Evolutionary conservation across 805 yeast genomes (phyloP).

Genomic region (Myxozyma mucilagina): DNA sequence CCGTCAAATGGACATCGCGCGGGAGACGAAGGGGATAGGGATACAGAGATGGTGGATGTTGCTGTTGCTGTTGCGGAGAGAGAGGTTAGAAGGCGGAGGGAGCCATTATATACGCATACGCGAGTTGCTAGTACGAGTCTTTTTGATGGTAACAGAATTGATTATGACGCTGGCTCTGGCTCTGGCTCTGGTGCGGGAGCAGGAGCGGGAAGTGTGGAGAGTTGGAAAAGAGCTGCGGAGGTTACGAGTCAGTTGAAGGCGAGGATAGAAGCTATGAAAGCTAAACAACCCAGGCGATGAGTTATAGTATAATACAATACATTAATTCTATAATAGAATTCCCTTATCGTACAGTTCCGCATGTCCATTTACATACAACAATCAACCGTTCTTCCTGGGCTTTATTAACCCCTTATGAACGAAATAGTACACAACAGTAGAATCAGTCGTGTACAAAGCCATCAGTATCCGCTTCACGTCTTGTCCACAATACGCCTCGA

Average conservation of each 20-base stretch:
- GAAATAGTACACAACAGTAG: slow-evolving; percentile 48
- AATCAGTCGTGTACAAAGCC: slow-evolving; percentile 47
- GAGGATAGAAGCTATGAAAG: slow-evolving; percentile 82
- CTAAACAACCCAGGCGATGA: slow-evolving; percentile 17
- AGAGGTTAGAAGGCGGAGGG: slow-evolving; percentile 4
- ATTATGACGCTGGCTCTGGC: slow-evolving; percentile 1
- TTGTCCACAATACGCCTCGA: slow-evolving; percentile 21
- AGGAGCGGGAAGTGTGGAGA: slow-evolving; percentile 41
- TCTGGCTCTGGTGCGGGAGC: too few relatives aligned
- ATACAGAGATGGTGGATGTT: too few relatives aligned
- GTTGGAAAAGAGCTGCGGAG: slow-evolving; percentile 88
- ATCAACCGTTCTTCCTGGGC: slow-evolving; percentile 42
- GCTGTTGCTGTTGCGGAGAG: neutral
- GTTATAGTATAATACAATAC: neutral
- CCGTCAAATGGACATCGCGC: neutral
- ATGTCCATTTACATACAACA: too few relatives aligned
- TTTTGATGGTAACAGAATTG: neutral
- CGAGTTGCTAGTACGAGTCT: neutral
- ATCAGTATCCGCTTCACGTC: slow-evolving; percentile 39
- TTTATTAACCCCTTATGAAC: slow-evolving; percentile 43
- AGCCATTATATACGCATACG: neutral
- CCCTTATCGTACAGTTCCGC: neutral
- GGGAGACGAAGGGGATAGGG: too few relatives aligned
- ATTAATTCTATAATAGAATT: neutral
- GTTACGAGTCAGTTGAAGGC: slow-evolving; percentile 84